phyloP scores from a whole-genome alignment of 1,139 yeast species.

The Magnusiomyces tetraspermus region DNA sequence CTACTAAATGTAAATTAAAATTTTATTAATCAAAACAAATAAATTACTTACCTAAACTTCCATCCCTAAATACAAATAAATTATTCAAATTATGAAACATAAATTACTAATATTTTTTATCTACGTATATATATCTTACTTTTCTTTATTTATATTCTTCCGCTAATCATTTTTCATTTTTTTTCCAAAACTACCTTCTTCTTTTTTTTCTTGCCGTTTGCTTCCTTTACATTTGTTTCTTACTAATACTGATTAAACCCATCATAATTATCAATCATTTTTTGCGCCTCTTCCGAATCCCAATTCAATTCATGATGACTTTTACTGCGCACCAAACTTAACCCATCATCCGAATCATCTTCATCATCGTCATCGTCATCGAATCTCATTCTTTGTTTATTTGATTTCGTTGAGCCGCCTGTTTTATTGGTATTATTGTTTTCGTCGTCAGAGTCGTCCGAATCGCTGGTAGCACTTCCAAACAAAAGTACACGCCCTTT shows the following conservation, averaged over 20 bases:
- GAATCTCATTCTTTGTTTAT: neutral
- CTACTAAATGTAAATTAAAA: too few relatives aligned
- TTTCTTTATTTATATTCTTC: too few relatives aligned
- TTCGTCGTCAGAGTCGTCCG: neutral
- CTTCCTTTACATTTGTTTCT: too few relatives aligned
- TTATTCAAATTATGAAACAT: too few relatives aligned
- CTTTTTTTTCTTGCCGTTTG: too few relatives aligned
- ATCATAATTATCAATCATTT: neutral
- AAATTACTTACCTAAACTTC: too few relatives aligned
- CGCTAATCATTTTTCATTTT: too few relatives aligned
- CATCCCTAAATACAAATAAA: too few relatives aligned
- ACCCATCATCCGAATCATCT: conserved; percentile 7
- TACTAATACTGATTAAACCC: neutral
- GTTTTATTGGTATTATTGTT: neutral
- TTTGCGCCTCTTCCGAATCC: conserved; percentile 4
- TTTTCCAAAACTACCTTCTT: too few relatives aligned
- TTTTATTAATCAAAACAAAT: too few relatives aligned
- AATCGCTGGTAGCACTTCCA: neutral
- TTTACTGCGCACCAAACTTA: conserved; percentile 16
- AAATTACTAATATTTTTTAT: too few relatives aligned
- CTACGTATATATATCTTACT: too few relatives aligned
- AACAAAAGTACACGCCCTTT: neutral
- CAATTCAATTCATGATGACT: conserved; percentile 17
- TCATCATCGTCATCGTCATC: conserved; percentile 3
- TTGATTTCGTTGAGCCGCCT: neutral